Evolutionary conservation across 306 rosid species (phyloP).

Genomic region (Crotalaria pallida): DNA sequence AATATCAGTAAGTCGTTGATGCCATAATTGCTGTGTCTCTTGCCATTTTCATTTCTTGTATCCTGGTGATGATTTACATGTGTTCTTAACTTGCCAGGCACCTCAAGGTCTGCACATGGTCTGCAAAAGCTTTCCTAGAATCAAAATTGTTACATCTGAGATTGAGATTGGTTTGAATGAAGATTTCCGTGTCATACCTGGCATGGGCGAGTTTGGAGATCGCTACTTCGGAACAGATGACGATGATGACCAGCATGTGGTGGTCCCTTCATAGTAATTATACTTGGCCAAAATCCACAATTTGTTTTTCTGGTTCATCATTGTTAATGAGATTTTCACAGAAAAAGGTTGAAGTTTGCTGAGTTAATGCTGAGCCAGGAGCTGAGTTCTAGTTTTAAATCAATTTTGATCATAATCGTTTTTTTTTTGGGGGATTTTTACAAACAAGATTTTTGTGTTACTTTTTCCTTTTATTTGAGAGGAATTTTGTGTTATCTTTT

Average conservation of each 20-base stretch:
- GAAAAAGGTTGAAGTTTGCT: constrained; percentile 24
- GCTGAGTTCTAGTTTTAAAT: constrained; percentile 25
- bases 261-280: constrained; percentile 37
- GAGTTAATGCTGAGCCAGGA: constrained; percentile 21
- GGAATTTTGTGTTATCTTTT: constrained; percentile 14
- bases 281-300: constrained; percentile 15
- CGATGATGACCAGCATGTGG: constrained; percentile 59
- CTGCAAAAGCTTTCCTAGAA: constrained; percentile 85
- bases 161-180: constrained; percentile 75
- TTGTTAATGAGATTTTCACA: constrained; percentile 13
- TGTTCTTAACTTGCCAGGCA: constrained; percentile 52
- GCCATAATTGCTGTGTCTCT: neutral
- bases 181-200: constrained; percentile 88
- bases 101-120: constrained; percentile 92
- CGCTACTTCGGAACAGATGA: constrained; percentile 97
- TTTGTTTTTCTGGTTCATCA: constrained; percentile 16
- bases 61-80: neutral
- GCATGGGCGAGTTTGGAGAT: constrained; percentile 99
- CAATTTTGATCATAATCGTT: constrained; percentile 30
- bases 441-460: constrained; percentile 16
- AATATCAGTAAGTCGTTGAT: constrained; percentile 67
- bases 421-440: neutral
- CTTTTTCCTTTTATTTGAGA: too few species aligned
- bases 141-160: constrained; percentile 97
- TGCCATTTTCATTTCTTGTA: neutral